Conservation (phyloP, 1,139 yeast species). For the Geotrichum candidum region DNA sequence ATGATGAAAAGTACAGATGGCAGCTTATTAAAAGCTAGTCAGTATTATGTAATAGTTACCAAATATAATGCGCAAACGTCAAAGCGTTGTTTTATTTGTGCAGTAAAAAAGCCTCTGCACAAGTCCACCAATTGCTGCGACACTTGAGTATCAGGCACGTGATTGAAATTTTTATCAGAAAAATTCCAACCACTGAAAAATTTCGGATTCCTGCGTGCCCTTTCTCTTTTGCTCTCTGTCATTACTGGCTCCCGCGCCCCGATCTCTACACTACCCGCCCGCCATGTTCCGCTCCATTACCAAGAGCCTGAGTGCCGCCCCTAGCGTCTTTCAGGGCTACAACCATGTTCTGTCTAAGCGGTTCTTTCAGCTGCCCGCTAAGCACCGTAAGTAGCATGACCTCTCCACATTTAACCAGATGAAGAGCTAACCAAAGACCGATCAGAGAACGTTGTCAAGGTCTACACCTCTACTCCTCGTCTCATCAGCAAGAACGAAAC, state of each 20-base stretch:
- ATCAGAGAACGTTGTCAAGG: slow-evolving; percentile 30
- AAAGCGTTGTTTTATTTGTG: no score
- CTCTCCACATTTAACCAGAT: neutral
- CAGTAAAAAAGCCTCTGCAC: no score
- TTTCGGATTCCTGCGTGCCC: neutral
- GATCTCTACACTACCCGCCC: neutral
- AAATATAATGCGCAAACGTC: no score
- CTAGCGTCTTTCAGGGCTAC: slow-evolving; percentile 5
- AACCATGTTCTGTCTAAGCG: slow-evolving; percentile 3
- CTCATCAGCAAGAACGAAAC: slow-evolving; percentile 20
- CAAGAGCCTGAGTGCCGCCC: neutral
- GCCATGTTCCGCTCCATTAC: slow-evolving; percentile 7
- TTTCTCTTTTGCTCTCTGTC: neutral
- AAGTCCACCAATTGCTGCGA: no score
- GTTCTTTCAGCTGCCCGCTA: slow-evolving; percentile 14
- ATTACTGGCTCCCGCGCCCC: neutral
- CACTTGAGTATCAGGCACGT: no score
- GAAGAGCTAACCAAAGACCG: neutral
- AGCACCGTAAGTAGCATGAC: slow-evolving; percentile 4
- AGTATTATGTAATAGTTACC: no score
- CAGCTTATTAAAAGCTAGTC: no score
- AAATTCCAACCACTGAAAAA: neutral
- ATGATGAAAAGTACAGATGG: no score
- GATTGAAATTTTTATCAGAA: no score
- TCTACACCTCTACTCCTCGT: slow-evolving; percentile 32